Base-by-base conservation (phyloP, 2,329 filamentous ascomycete species). In the Xylaria multiplex region DNA sequence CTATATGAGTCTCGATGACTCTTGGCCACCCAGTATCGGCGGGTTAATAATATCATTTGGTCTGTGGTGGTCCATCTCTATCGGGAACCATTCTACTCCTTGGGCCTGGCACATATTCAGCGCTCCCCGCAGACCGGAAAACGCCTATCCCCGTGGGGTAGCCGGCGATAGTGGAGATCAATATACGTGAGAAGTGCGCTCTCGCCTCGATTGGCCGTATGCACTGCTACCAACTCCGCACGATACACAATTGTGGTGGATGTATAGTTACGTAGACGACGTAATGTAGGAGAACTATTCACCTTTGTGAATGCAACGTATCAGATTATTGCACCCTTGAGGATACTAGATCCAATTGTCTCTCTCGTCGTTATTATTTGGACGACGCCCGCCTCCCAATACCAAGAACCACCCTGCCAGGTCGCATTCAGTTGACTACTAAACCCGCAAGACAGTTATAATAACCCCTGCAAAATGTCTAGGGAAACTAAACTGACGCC, bases 221-320 rank as follows among this genome's bases (percentile, higher is more conserved):
- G 45, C 45, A 50, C 35, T 37, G 6, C 11, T 37, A 37, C 11
- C 35, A 14, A 40, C 46, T 55, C 59, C 54, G 43, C 61, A 40
- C 27, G 14, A 16, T 6, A 30, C 27, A 24, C 19, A 13, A 54
- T 14, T 16, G 14, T 37, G 50, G 37, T 8, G 19, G 9, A 6
- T 14, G 6, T 37, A 19, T 42, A 49, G 42, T 45, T 56, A 35
- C 24, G 40, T 55, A 19, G 2, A 24, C 30, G 30, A 7, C n/a
- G 11, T 22, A 32, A 22, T 9, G 8, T 19, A 50, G 16, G 48
- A 9, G 32, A 8, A 27, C 4, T 8, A 27, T 22, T 6, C 19
- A 58, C 58, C 30, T 14, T 24, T 2, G 19, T 27, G 14, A 43
- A 59, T 59, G 62, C 54, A 59, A 64, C 62, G 55, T 59, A 56